Percentiles rank a stretch among this genome's conserved stretches.
Conservation (phyloP, 805 yeast species). For the Hanseniaspora occidentalis region DNA sequence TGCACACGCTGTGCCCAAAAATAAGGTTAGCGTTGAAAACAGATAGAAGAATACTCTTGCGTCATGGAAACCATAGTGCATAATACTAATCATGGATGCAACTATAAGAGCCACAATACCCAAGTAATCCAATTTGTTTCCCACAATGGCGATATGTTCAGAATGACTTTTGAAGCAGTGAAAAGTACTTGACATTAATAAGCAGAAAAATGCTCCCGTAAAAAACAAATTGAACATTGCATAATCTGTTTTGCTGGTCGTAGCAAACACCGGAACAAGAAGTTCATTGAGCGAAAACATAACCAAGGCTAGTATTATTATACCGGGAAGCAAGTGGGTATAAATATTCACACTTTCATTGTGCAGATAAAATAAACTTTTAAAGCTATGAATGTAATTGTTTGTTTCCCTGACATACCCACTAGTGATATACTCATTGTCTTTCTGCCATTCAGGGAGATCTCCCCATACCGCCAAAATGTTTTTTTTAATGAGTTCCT, state of each 20-base stretch:
- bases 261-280: slow-evolving; percentile 26
- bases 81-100: slow-evolving; percentile 42
- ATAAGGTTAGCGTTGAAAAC: slow-evolving; percentile 35
- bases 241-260: slow-evolving; percentile 31
- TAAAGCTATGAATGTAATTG: slow-evolving; percentile 32
- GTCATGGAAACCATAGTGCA: slow-evolving; percentile 39
- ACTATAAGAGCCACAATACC: slow-evolving; percentile 61
- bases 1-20: slow-evolving; percentile 51
- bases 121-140: slow-evolving; percentile 63
- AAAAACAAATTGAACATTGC: slow-evolving; percentile 26
- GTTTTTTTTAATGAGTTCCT: background rate
- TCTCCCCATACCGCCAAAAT: slow-evolving; percentile 27
- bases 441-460: slow-evolving; percentile 62
- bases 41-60: slow-evolving; percentile 21
- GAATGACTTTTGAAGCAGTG: slow-evolving; percentile 62
- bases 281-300: slow-evolving; percentile 19
- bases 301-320: slow-evolving; percentile 11
- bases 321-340: slow-evolving; percentile 42
- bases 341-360: slow-evolving; percentile 67
- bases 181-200: slow-evolving; percentile 51
- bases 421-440: slow-evolving; percentile 48
- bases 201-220: slow-evolving; percentile 44
- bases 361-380: slow-evolving; percentile 45
- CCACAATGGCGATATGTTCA: slow-evolving; percentile 35
- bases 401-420: slow-evolving; percentile 51